Conservation (phyloP, 176 grass and related monocot genomes). For the Carex myosuroides region DNA sequence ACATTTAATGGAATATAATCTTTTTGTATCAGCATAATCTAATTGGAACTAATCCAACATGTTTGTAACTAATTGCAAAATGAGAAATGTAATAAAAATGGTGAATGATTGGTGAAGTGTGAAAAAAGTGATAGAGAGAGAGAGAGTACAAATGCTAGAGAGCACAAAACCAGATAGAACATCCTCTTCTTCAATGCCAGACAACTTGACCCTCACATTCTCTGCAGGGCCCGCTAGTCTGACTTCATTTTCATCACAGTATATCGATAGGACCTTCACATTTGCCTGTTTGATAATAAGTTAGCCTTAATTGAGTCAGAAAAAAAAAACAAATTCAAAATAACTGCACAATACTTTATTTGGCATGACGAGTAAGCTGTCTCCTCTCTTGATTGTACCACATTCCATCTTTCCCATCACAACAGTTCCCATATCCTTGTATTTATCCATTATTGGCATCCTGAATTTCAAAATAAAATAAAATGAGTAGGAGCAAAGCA, state of each 20-base stretch:
- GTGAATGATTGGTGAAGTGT: background rate
- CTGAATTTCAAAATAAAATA: conserved; percentile 16
- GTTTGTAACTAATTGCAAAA: background rate
- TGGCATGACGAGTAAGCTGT: conserved; percentile 83
- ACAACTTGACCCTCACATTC: conserved; percentile 85
- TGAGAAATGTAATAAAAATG: background rate
- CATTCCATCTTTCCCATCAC: conserved; percentile 96
- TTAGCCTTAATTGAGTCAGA: conserved; percentile 11
- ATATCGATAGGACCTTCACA: conserved; percentile 77
- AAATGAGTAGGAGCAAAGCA: background rate
- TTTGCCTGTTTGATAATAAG: conserved; percentile 37
- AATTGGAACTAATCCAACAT: background rate
- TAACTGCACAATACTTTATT: conserved; percentile 52
- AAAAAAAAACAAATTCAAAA: background rate
- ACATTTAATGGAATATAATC: background rate
- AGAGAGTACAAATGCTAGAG: conserved; percentile 59
- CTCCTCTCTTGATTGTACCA: conserved; percentile 71
- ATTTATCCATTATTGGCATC: conserved; percentile 98
- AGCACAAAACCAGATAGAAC: conserved; percentile 92
- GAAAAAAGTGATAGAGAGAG: background rate
- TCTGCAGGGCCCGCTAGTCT: conserved; percentile 60
- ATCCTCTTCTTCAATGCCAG: conserved; percentile 94
- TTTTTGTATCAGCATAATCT: background rate
- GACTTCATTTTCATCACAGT: conserved; percentile 73
- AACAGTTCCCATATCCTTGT: conserved; percentile 93